These are phyloP conservation scores for Comarum palustre DNA, from an alignment of 306 rosid species.

Conservation along the genomic window DNA sequence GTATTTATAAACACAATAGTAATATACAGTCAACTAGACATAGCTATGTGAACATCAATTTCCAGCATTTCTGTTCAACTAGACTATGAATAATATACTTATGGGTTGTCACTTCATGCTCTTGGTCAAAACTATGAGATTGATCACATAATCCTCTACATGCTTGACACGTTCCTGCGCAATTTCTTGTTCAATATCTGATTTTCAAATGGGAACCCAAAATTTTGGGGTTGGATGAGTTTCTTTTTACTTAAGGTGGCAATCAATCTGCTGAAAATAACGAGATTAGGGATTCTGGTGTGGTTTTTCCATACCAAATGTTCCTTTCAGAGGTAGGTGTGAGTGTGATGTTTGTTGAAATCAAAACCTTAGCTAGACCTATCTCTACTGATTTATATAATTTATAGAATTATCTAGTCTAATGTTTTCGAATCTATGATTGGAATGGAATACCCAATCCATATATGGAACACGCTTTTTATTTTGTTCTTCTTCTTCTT, in stretches of 20 bases:
- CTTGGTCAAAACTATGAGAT: conserved; percentile 20
- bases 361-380: conserved; percentile 44
- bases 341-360: conserved; percentile 56
- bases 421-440: conserved; percentile 17
- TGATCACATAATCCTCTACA: conserved; percentile 33
- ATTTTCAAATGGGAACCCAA: background rate
- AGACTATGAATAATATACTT: too few relatives aligned
- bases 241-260: conserved; percentile 33
- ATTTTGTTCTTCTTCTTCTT: background rate
- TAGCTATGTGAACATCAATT: background rate
- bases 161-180: conserved; percentile 28
- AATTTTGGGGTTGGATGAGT: conserved; percentile 2
- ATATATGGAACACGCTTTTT: conserved; percentile 39
- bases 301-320: conserved; percentile 49
- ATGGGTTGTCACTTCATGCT: conserved; percentile 10
- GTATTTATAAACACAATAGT: background rate
- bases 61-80: background rate
- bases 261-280: conserved; percentile 34
- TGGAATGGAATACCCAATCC: conserved; percentile 29
- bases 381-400: conserved; percentile 20
- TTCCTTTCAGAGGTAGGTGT: conserved; percentile 63
- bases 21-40: conserved; percentile 16
- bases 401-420: background rate
- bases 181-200: background rate
- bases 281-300: conserved; percentile 36